Percentiles rank a stretch among this genome's conserved stretches.
phyloP scores from a whole-genome alignment of 768 basidiomycete species.

The Naganishia friedmannii region DNA sequence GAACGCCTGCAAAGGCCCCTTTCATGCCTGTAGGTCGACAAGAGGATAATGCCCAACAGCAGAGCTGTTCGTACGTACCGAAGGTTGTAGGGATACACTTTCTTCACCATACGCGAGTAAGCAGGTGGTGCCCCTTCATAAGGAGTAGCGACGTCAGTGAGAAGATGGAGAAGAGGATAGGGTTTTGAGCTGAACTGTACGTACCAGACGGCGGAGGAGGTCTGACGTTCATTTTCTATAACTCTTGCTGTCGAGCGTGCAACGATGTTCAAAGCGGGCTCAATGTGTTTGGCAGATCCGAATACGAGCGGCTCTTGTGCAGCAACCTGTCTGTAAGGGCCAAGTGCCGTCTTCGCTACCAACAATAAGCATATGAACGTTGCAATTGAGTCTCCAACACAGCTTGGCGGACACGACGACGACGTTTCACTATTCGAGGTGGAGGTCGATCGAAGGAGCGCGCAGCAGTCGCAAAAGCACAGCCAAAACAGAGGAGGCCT shows the following conservation, averaged over 20 bases:
- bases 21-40: neutral
- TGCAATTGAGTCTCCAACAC: neutral
- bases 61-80: neutral
- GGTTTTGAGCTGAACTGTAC: neutral
- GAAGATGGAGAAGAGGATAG: neutral
- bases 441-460: neutral
- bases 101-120: conserved; percentile 9
- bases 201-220: conserved; percentile 14
- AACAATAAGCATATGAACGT: neutral
- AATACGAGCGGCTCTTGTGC: too few relatives aligned
- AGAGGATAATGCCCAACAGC: neutral
- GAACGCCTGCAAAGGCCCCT: neutral
- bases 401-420: neutral
- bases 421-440: neutral
- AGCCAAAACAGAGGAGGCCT: neutral
- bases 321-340: too few relatives aligned
- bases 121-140: conserved; percentile 7
- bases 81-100: conserved; percentile 22
- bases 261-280: neutral
- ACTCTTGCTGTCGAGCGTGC: neutral
- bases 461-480: neutral
- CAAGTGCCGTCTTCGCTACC: neutral
- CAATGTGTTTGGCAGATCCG: too few relatives aligned
- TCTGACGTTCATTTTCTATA: conserved; percentile 13
- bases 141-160: neutral